These are phyloP conservation scores for Gillenia trifoliata DNA, from an alignment of 306 rosid species.

Conservation along the genomic window DNA sequence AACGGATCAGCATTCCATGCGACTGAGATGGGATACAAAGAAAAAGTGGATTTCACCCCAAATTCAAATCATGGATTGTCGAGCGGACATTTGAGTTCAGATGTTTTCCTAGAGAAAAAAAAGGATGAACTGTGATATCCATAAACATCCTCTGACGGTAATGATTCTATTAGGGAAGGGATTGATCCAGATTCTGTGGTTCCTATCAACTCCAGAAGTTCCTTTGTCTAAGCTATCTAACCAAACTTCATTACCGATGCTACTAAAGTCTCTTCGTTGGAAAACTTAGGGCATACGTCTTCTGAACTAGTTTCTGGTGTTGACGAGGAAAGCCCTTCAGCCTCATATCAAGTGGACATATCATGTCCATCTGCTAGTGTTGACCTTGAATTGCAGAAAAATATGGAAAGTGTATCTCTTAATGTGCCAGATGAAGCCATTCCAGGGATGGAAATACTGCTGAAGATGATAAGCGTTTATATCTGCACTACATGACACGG, in stretches of 20 bases:
- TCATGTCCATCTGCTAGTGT: conserved; percentile 20
- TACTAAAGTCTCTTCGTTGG: conserved; percentile 17
- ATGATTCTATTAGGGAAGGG: conserved; percentile 25
- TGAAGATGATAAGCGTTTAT: conserved; percentile 55
- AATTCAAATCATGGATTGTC: conserved; percentile 22
- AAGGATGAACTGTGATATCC: conserved; percentile 16
- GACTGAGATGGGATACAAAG: conserved; percentile 25
- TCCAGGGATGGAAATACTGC: conserved; percentile 22
- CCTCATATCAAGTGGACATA: conserved; percentile 25
- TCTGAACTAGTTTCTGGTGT: conserved; percentile 16
- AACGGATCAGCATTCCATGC: conserved; percentile 19
- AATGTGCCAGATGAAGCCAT: conserved; percentile 38
- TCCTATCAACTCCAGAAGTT: conserved; percentile 20
- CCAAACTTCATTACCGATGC: conserved; percentile 26
- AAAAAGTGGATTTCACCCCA: conserved; percentile 36
- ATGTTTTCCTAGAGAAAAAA: conserved; percentile 26
- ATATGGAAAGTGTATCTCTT: conserved; percentile 32
- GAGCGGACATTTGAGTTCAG: conserved; percentile 15
- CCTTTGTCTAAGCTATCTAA: conserved; percentile 24
- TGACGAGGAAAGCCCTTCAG: conserved; percentile 26
- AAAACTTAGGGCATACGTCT: conserved; percentile 15
- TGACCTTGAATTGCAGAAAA: conserved; percentile 40
- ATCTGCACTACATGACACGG: conserved; percentile 44
- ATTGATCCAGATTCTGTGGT: conserved; percentile 26
- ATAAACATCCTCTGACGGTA: conserved; percentile 18